phyloP scores from a whole-genome alignment of 257 asterid species.

The Jasminum sambac region DNA sequence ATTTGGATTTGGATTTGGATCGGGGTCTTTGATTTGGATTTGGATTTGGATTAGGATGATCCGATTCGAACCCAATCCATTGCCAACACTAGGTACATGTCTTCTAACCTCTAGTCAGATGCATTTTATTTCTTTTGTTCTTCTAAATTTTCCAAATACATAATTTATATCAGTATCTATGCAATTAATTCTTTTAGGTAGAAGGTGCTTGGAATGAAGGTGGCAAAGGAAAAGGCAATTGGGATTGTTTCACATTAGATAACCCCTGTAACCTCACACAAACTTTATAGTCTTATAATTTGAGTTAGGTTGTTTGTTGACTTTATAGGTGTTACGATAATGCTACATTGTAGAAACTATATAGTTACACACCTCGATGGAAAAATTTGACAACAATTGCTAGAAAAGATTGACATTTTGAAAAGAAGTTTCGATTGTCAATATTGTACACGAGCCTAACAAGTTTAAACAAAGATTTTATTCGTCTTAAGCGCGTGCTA shows the following conservation, averaged over 20 bases:
- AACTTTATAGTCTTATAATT: background rate
- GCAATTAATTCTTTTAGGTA: no score
- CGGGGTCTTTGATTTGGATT: no score
- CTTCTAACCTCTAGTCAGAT: no score
- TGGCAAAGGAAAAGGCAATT: background rate
- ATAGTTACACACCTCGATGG: background rate
- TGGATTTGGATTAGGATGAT: no score
- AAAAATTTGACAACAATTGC: background rate
- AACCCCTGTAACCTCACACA: background rate
- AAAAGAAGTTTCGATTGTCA: background rate
- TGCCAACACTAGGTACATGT: no score
- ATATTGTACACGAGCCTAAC: background rate
- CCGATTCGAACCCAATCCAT: no score
- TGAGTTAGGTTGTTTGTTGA: background rate
- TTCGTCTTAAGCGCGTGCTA: background rate
- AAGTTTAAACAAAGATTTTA: background rate
- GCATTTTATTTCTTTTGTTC: no score
- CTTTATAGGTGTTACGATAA: background rate
- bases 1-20: no score
- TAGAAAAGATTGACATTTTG: background rate
- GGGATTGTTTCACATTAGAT: background rate
- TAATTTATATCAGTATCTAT: no score
- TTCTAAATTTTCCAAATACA: no score
- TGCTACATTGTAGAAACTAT: background rate
- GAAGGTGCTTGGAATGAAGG: background rate